Evolutionary conservation across 1,284 basidiomycete genomes (phyloP).

Genomic region (Trametes pubescens): DNA sequence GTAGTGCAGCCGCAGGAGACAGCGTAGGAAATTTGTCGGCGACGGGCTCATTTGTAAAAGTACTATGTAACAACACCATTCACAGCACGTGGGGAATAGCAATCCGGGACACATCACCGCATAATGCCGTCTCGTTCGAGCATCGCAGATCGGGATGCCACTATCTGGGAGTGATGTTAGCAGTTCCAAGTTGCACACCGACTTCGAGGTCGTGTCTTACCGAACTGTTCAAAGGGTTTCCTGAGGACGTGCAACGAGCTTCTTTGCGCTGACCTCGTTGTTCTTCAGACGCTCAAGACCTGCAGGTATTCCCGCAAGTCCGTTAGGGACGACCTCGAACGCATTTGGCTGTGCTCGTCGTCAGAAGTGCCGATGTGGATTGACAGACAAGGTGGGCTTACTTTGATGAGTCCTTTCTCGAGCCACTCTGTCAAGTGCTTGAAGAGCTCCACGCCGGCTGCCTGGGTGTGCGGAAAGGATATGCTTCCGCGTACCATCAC

Average conservation of each 20-base stretch:
- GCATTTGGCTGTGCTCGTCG: slow-evolving; percentile 22
- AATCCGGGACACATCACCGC: too few species aligned
- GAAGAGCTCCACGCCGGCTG: slow-evolving; percentile 40
- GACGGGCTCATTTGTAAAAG: too few species aligned
- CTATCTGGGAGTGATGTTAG: too few species aligned
- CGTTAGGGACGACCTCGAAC: slow-evolving; percentile 53
- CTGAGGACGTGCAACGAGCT: slow-evolving; percentile 56
- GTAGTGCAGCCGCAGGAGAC: slow-evolving; percentile 57
- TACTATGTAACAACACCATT: too few species aligned
- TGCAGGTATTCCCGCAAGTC: slow-evolving; percentile 52
- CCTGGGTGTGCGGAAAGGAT: slow-evolving; percentile 31
- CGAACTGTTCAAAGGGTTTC: slow-evolving; percentile 42
- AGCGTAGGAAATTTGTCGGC: background rate
- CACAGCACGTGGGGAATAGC: too few species aligned
- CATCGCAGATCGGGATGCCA: too few species aligned
- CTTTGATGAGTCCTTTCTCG: slow-evolving; percentile 47
- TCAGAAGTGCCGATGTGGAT: background rate
- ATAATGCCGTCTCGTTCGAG: too few species aligned
- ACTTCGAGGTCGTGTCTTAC: background rate
- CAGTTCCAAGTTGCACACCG: too few species aligned
- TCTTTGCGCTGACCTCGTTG: slow-evolving; percentile 54
- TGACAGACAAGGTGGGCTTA: slow-evolving; percentile 26
- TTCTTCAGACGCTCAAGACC: slow-evolving; percentile 52
- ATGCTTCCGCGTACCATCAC: slow-evolving; percentile 14
- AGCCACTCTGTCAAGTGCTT: slow-evolving; percentile 43